Base-by-base conservation (phyloP, 441 rosid genomes). In the Daphne laureola region DNA sequence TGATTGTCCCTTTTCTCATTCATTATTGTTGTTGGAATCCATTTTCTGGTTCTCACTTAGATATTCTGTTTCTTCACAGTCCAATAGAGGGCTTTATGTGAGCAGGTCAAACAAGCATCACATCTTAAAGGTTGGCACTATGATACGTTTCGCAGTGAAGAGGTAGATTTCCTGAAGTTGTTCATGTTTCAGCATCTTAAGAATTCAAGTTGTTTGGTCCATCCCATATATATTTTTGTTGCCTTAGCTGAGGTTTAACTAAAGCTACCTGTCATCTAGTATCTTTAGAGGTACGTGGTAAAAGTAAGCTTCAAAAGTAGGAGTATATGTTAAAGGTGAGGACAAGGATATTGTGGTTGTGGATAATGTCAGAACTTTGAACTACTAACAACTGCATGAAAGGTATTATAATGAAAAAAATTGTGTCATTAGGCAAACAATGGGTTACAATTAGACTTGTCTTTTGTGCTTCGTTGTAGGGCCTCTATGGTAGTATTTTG, bases 111-210 rank as follows among this genome's bases (percentile, higher is more conserved):
- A 82, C 52, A 80, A 73, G 71, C 73, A 54, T 0, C 93, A 84
- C 42, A 53, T 26, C 46, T 78, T 90, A 15, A 86, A 76, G 70
- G 73, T 76, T 55, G 95, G 91, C 63, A 76, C 79, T 8, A 58
- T 67, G 73, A 70, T 84, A 59, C 84, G 87, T 17, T 84, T 86
- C 66, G 61, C 57, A 26, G 89, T 84, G 55, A 78, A 81, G 68
- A 90, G 93, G 95, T 86, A 43, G 13, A 43, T 43, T 43, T 43
- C 16, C 16, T 12, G 16, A 14, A 14, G 16, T 4, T 4, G 46
- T 43, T 14, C n/a, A 1, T 12, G 13, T 12, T 3, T 43, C 38
- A 31, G 9, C 38, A 31, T 9, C 38, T 31, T 31, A 2, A 27
- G 35, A 27, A 27, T 27, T 27, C 4, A 27, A 31, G 38, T 31